Percentiles rank a stretch among this genome's conserved stretches.
Conservation (phyloP, 2,329 filamentous ascomycete genomes). For the Talaromyces rugulosus region DNA sequence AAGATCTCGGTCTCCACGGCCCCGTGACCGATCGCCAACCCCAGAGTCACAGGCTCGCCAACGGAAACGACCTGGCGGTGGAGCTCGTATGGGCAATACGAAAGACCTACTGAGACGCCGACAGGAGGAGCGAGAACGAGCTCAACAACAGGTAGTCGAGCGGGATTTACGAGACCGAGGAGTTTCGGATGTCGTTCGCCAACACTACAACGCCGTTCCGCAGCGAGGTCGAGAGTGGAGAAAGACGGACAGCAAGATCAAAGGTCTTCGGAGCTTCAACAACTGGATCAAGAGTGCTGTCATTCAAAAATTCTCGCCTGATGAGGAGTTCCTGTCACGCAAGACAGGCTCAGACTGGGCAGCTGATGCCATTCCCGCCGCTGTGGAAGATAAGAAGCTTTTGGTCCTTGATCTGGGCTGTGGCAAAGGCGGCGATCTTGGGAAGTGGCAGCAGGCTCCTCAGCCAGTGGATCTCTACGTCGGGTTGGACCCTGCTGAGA, state of each 20-base stretch:
- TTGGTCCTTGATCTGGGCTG: conserved; percentile 91
- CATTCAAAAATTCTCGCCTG: conserved; percentile 91
- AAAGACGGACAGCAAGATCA: conserved; percentile 89
- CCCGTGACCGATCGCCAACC: conserved; percentile 38
- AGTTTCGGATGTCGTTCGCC: conserved; percentile 78
- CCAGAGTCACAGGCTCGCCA: conserved; percentile 35
- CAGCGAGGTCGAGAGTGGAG: conserved; percentile 93
- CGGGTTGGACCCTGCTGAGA: conserved; percentile 85
- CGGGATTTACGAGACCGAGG: conserved; percentile 46
- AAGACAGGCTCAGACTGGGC: conserved; percentile 42
- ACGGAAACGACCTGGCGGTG: conserved; percentile 45
- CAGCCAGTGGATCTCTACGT: conserved; percentile 90
- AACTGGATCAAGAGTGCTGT: conserved; percentile 99
- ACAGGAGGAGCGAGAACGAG: conserved; percentile 43
- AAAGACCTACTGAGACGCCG: conserved; percentile 36
- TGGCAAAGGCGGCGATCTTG: conserved; percentile 91
- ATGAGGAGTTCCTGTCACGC: conserved; percentile 65
- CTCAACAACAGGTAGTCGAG: conserved; percentile 35
- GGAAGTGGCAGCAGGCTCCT: conserved; percentile 95
- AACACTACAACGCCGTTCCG: conserved; percentile 95
- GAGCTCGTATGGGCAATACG: conserved; percentile 36
- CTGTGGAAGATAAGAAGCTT: conserved; percentile 52
- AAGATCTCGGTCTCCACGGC: conserved; percentile 39
- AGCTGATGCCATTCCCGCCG: conserved; percentile 31
- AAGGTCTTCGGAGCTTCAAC: conserved; percentile 89